These are phyloP conservation scores for Porphyra umbilicalis DNA, from an alignment of 31 red algal species.

Conservation along the genomic window DNA sequence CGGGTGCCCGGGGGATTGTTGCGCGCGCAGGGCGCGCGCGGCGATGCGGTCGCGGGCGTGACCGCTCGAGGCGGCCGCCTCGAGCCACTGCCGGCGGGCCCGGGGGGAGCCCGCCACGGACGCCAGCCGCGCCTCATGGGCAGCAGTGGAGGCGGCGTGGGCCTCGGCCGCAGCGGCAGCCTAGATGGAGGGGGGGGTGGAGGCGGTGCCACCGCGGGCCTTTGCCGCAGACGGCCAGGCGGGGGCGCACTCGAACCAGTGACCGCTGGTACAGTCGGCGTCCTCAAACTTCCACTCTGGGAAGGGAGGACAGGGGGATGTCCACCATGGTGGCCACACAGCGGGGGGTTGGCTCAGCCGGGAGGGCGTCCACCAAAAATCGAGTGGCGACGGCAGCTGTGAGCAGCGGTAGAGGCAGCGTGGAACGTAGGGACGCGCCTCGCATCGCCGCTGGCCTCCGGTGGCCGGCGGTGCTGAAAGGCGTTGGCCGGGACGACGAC, in stretches of 20 bases:
- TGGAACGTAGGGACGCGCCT: too few species aligned
- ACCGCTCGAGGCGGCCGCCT: conserved; percentile 14
- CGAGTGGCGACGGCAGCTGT: too few species aligned
- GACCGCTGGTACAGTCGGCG: conserved; percentile 37
- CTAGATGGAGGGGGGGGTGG: conserved; percentile 5
- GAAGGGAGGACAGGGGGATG: not conserved
- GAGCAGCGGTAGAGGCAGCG: too few species aligned
- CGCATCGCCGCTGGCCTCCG: too few species aligned
- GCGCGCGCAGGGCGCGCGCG: conserved; percentile 42
- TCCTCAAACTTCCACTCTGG: conserved; percentile 31
- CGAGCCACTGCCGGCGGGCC: conserved; percentile 17
- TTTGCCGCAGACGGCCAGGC: conserved; percentile 48
- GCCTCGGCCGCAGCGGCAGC: conserved; percentile 29
- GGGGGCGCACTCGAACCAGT: conserved; percentile 72
- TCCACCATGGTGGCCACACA: not conserved
- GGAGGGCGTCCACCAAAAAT: too few species aligned
- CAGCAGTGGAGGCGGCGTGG: conserved; percentile 19
- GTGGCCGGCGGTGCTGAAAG: too few species aligned
- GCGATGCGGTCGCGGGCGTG: conserved; percentile 67
- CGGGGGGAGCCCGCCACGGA: conserved; percentile 19
- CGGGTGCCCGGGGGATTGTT: conserved; percentile 65
- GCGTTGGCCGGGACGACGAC: too few species aligned
- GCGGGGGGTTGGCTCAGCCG: too few species aligned
- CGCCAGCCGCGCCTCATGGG: conserved; percentile 30
- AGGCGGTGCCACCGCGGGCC: conserved; percentile 7